These are phyloP conservation scores for Leptomonas seymouri DNA, from an alignment of 208 protist species.

Conservation along the genomic window DNA sequence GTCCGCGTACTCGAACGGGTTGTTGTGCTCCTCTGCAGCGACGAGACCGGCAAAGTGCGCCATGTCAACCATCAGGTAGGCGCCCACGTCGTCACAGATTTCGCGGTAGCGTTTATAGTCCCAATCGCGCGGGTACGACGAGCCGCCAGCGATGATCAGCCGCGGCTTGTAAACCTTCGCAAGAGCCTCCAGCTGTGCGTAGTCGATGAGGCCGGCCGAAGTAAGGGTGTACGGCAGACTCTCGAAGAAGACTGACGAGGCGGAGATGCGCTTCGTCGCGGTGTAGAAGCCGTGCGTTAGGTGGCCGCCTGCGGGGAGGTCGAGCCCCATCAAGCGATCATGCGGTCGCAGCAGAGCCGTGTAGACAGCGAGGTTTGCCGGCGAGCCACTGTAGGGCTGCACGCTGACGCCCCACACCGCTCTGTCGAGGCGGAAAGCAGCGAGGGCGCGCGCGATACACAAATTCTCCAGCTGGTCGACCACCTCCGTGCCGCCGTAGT, in stretches of 20 bases:
- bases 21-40: conserved; percentile 77
- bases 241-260: conserved; percentile 98
- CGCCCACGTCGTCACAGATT: conserved; percentile 91
- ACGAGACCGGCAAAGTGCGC: conserved; percentile 97
- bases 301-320: conserved; percentile 89
- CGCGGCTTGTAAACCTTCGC: conserved; percentile 96
- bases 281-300: conserved; percentile 99
- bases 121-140: conserved; percentile 97
- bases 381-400: conserved; percentile 98
- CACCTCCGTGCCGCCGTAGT: conserved; percentile 99
- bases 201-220: conserved; percentile 96
- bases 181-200: conserved; percentile 90
- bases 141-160: conserved; percentile 96
- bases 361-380: conserved; percentile 98
- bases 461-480: conserved; percentile 97
- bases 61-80: conserved; percentile 98
- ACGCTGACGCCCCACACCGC: conserved; percentile 99
- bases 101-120: conserved; percentile 95
- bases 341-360: conserved; percentile 96
- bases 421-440: conserved; percentile 93
- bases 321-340: conserved; percentile 98
- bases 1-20: conserved; percentile 97
- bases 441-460: conserved; percentile 93
- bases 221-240: conserved; percentile 97
- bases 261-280: conserved; percentile 96